Base-by-base conservation (phyloP, 2,329 filamentous ascomycete genomes). In the Colletotrichum tropicicola region DNA sequence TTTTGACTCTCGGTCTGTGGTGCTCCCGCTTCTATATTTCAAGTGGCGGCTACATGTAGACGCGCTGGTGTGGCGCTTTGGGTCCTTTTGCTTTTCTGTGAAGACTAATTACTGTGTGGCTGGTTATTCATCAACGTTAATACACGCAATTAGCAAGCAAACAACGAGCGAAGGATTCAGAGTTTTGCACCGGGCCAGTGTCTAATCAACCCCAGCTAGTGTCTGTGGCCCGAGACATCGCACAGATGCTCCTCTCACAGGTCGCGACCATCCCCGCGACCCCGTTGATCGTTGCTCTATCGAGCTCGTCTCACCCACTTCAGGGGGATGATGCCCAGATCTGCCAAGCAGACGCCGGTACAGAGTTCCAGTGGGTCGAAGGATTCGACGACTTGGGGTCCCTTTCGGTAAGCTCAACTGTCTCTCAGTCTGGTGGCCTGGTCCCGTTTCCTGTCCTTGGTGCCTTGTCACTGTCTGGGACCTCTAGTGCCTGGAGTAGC, bases 301-400 rank as follows among this genome's bases (percentile, higher is more conserved):
- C 13, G 3, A 43, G 47, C n/a, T n/a, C 32, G 21, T 3, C 28
- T 25, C 19, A 25, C n/a, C 12, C 28, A 43, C 44, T 17, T 21
- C 10, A 28, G 25, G 13, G n/a, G 35, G 54, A 59, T 59, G 17
- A 32, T 12, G 45, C 59, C 45, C 55, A 39, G 59, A 25, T 12
- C 23, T 47, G 41, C 60, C 56, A 54, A 53, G 47, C 13, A 6
- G 17, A 41, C n/a, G n/a, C 61, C 30, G 56, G 47, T n/a, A 35
- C 19, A 44, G 6, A 12, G 19, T 15, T 35, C 32, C 12, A 13
- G 56, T 48, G 47, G 61, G 30, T 21, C 60, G 55, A 49, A 65
- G 61, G 61, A 65, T 65, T 59, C 27, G n/a, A 35, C 12, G 32
- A 12, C 32, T 35, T 35, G 32, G 32, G 32, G 32, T 35, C 32